These are phyloP conservation scores for Magnusiomyces magnusii DNA, from an alignment of 1,139 yeast species.

Conservation along the genomic window DNA sequence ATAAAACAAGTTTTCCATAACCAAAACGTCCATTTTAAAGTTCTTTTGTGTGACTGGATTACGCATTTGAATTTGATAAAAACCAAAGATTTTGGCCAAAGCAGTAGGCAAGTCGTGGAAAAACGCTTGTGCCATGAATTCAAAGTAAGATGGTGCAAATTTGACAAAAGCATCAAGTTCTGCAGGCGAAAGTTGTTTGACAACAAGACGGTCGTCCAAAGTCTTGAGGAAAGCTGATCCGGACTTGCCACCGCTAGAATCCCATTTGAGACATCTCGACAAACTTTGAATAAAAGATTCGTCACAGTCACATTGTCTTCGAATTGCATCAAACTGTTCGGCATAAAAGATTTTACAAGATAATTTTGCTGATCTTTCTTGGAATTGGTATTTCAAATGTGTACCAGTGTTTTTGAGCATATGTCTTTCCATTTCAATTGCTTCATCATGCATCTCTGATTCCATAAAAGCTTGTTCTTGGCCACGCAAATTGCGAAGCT, in stretches of 20 bases:
- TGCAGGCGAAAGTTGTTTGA: constrained; percentile 79
- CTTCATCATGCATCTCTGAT: constrained; percentile 18
- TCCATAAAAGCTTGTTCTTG: constrained; percentile 21
- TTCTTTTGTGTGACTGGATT: constrained; percentile 68
- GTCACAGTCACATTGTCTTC: constrained; percentile 74
- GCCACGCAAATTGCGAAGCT: constrained; percentile 42
- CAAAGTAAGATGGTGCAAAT: constrained; percentile 95
- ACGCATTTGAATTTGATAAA: constrained; percentile 84
- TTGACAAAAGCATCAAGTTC: constrained; percentile 92
- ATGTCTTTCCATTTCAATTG: constrained; percentile 45
- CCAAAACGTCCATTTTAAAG: constrained; percentile 81
- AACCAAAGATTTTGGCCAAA: constrained; percentile 89
- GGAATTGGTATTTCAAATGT: constrained; percentile 81
- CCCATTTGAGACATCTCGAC: constrained; percentile 92
- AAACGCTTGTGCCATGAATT: constrained; percentile 90
- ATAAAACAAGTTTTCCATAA: constrained; percentile 93
- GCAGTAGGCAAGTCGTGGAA: constrained; percentile 94
- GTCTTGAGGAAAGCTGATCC: constrained; percentile 94
- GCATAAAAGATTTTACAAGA: constrained; percentile 94
- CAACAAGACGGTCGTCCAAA: constrained; percentile 73
- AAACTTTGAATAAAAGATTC: constrained; percentile 78
- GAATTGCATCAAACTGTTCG: constrained; percentile 92
- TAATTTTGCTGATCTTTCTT: constrained; percentile 72
- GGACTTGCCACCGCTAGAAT: constrained; percentile 92
- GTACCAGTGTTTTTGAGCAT: constrained; percentile 80